phyloP scores from a whole-genome alignment of 2,329 filamentous ascomycete genomes.

The Aureobasidium melanogenum region DNA sequence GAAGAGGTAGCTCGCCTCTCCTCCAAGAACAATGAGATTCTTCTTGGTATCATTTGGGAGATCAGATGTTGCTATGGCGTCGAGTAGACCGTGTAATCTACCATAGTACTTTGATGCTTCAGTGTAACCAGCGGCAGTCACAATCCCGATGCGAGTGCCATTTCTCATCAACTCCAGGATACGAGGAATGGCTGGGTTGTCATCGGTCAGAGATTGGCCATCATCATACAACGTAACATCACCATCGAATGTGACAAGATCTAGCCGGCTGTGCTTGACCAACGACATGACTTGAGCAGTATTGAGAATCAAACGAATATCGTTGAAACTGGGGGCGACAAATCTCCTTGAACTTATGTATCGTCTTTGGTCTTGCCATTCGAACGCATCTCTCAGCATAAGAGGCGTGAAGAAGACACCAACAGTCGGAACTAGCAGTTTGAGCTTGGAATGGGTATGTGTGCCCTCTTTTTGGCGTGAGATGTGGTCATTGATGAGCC shows the following conservation, averaged over 20 bases:
- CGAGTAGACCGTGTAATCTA: constrained; percentile 76
- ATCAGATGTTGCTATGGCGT: constrained; percentile 59
- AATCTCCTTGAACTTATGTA: constrained; percentile 87
- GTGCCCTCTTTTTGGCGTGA: constrained; percentile 54
- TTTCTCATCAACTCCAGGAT: constrained; percentile 63
- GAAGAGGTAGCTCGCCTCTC: constrained; percentile 94
- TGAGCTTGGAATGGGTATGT: constrained; percentile 67
- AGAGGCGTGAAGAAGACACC: constrained; percentile 91
- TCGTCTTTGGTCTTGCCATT: constrained; percentile 75
- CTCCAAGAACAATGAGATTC: constrained; percentile 84
- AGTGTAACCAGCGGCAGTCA: constrained; percentile 92
- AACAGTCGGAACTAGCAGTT: constrained; percentile 80
- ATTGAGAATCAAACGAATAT: constrained; percentile 85
- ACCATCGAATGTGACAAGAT: constrained; percentile 92
- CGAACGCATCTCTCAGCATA: constrained; percentile 80
- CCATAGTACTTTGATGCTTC: constrained; percentile 79
- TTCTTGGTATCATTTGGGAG: constrained; percentile 61
- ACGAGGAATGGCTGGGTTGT: constrained; percentile 66
- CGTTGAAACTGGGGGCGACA: constrained; percentile 94
- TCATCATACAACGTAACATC: constrained; percentile 89
- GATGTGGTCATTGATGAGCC: constrained; percentile 86
- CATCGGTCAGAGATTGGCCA: constrained; percentile 65
- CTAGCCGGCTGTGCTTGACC: constrained; percentile 61
- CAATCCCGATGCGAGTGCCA: constrained; percentile 82
- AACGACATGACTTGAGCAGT: constrained; percentile 90